phyloP scores from a whole-genome alignment of 2,329 filamentous ascomycete species.

The Tolypocladium ophioglossoides region DNA sequence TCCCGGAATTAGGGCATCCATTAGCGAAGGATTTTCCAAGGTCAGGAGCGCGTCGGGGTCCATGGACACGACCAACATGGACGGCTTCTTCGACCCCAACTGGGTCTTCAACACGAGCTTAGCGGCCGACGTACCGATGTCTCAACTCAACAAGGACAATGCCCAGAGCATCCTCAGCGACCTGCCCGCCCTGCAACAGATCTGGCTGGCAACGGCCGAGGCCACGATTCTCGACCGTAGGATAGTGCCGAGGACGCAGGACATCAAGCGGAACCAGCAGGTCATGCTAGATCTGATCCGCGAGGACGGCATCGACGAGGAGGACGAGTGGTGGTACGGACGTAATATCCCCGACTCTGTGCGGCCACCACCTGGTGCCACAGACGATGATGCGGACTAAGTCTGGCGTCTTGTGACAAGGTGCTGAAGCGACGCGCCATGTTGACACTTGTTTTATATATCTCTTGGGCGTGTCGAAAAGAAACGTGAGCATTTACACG shows the following conservation, averaged over 20 bases:
- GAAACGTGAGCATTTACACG: not conserved
- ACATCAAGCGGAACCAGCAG: constrained; percentile 53
- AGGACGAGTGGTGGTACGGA: constrained; percentile 55
- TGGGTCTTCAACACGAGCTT: constrained; percentile 49
- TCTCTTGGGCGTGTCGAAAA: not conserved
- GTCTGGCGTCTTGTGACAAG: not conserved
- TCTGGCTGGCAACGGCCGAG: constrained; percentile 55
- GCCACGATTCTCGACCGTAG: constrained; percentile 48
- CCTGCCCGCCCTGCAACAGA: constrained; percentile 45
- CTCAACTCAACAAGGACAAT: constrained; percentile 38
- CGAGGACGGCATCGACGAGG: constrained; percentile 46
- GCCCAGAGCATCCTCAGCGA: constrained; percentile 41
- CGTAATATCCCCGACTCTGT: constrained; percentile 42
- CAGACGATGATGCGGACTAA: constrained; percentile 39
- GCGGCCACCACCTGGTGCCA: constrained; percentile 36
- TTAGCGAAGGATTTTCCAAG: constrained; percentile 13
- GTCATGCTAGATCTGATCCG: constrained; percentile 55
- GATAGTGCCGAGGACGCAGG: constrained; percentile 45
- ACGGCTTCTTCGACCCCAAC: constrained; percentile 20
- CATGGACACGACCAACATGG: constrained; percentile 17
- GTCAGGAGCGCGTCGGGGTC: constrained; percentile 17
- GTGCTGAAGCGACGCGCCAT: not conserved
- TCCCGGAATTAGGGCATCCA: constrained; percentile 9
- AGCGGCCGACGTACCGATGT: constrained; percentile 52
- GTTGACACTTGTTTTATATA: not conserved